Conservation (phyloP, 2,329 filamentous ascomycete genomes). For the Aspergillus jensenii region DNA sequence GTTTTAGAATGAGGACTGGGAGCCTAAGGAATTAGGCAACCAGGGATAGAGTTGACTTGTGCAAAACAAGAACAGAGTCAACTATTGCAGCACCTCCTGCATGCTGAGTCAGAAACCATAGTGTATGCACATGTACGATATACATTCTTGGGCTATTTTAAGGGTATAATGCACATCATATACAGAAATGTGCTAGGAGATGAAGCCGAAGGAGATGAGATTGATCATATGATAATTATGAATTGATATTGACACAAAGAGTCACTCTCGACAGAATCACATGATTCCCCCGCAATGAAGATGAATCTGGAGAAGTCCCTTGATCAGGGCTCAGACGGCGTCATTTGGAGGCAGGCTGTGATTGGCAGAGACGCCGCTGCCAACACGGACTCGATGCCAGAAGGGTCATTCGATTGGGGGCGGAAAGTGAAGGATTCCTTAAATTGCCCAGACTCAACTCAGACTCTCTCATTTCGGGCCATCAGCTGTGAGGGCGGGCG, state of each 20-base stretch:
- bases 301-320: neutral
- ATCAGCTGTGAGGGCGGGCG: neutral
- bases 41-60: too few species aligned
- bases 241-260: neutral
- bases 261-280: neutral
- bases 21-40: too few species aligned
- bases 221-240: too few species aligned
- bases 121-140: too few species aligned
- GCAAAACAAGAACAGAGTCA: too few species aligned
- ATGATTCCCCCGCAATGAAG: neutral
- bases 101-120: too few species aligned
- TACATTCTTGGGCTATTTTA: too few species aligned
- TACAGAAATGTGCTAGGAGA: too few species aligned
- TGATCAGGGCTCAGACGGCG: neutral
- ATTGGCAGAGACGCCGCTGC: neutral
- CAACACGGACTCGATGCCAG: neutral
- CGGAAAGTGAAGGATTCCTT: neutral
- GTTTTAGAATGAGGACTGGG: too few species aligned
- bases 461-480: neutral
- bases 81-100: too few species aligned
- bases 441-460: neutral
- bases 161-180: too few species aligned
- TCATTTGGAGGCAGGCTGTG: neutral
- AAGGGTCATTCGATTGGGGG: neutral
- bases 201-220: too few species aligned